A percentile compares a stretch with the other conserved stretches of the same genome.
Conservation (phyloP, 192 early-diverging fungal genomes). For the Linderina pennispora region DNA sequence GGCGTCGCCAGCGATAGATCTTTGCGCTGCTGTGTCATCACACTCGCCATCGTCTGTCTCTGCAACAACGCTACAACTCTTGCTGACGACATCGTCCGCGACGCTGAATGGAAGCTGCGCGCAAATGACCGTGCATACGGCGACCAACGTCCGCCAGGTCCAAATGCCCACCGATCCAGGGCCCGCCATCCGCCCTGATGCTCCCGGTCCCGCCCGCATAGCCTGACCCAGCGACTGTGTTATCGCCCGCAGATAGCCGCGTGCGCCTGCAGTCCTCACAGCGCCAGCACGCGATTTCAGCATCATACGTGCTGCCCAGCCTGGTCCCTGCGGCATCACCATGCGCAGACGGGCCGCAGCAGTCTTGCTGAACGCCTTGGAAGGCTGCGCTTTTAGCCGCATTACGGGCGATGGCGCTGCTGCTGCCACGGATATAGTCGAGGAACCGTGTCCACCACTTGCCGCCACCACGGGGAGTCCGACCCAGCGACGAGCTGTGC, state of each 20-base stretch:
- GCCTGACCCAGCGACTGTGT: slow-evolving; percentile 4
- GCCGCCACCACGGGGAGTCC: slow-evolving; percentile 3
- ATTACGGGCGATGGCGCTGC: background rate
- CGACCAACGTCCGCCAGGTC: slow-evolving; percentile 35
- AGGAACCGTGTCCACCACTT: slow-evolving; percentile 25
- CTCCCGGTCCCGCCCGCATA: background rate
- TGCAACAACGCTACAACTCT: slow-evolving; percentile 25
- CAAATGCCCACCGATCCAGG: slow-evolving; percentile 16
- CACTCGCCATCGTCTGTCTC: slow-evolving; percentile 18
- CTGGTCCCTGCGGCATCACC: slow-evolving; percentile 10
- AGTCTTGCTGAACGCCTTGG: slow-evolving; percentile 4
- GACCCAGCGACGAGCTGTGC: slow-evolving; percentile 5
- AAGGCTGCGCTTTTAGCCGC: background rate
- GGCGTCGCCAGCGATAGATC: slow-evolving; percentile 12
- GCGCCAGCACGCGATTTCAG: background rate
- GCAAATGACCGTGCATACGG: slow-evolving; percentile 19
- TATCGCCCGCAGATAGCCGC: slow-evolving; percentile 5
- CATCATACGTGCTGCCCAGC: slow-evolving; percentile 10
- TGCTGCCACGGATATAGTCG: slow-evolving; percentile 17
- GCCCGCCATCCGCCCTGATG: slow-evolving; percentile 6
- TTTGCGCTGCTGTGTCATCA: slow-evolving; percentile 27
- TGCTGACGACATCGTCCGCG: slow-evolving; percentile 5
- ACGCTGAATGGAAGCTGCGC: slow-evolving; percentile 8
- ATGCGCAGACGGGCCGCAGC: slow-evolving; percentile 21
- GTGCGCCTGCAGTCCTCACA: background rate